Conservation (phyloP, 306 rosid genomes). For the Quercus suber region DNA sequence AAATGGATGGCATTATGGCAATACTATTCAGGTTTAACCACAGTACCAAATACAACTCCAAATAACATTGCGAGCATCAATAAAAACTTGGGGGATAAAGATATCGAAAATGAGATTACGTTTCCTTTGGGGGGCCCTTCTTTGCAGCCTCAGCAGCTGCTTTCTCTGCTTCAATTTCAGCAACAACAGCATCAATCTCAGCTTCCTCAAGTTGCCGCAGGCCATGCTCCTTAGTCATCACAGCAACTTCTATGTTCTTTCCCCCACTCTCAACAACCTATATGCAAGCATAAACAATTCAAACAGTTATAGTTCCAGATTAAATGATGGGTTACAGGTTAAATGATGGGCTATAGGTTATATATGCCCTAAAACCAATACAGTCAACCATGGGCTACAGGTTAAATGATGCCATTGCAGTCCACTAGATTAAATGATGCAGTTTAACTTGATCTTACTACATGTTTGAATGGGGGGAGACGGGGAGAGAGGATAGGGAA, state of each 20-base stretch:
- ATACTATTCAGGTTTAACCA: background rate
- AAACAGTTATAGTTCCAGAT: background rate
- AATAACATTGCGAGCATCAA: background rate
- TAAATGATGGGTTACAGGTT: background rate
- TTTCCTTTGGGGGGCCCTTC: constrained; percentile 83
- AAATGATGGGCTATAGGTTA: background rate
- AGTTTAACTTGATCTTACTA: too few species aligned
- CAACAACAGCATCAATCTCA: constrained; percentile 89
- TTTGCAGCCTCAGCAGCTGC: constrained; percentile 98
- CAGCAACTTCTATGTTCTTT: constrained; percentile 96
- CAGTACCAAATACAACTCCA: background rate
- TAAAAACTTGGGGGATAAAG: background rate
- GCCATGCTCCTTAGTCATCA: constrained; percentile 85
- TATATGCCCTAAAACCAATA: too few species aligned
- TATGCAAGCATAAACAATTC: constrained; percentile 10
- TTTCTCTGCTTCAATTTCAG: constrained; percentile 93
- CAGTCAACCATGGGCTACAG: too few species aligned
- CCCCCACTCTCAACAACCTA: constrained; percentile 99
- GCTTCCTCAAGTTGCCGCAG: constrained; percentile 91
- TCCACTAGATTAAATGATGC: too few species aligned
- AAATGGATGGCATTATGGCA: background rate
- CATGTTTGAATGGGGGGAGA: too few species aligned
- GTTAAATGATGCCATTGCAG: too few species aligned
- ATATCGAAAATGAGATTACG: constrained; percentile 38
- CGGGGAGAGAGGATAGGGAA: too few species aligned